Percentiles rank a stretch among this genome's conserved stretches.
These are phyloP conservation scores for Tetrapyrgos nigripes DNA, from an alignment of 1,284 basidiomycete species.

Conservation along the genomic window DNA sequence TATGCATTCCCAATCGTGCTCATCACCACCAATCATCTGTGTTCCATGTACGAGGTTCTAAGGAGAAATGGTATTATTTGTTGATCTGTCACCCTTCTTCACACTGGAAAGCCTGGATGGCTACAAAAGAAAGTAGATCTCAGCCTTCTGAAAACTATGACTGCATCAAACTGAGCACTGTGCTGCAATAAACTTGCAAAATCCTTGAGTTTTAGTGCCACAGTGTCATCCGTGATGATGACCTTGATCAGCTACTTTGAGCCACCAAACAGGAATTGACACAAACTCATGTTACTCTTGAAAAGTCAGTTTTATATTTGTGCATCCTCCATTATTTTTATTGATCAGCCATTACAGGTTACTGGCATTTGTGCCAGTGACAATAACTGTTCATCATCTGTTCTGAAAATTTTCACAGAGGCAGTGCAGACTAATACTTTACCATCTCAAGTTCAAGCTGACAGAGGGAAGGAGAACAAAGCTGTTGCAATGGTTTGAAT, in stretches of 20 bases:
- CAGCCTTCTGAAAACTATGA: background rate
- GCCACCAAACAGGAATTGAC: conserved; percentile 32
- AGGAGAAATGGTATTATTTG: no score
- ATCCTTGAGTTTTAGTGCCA: background rate
- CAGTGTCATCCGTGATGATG: background rate
- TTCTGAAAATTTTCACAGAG: conserved; percentile 2
- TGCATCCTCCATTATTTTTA: background rate
- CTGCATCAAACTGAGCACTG: background rate
- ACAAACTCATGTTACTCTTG: conserved; percentile 53
- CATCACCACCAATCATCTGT: no score
- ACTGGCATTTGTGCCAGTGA: conserved; percentile 14
- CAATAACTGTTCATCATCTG: conserved; percentile 11
- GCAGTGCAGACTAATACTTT: conserved; percentile 1
- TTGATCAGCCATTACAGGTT: background rate
- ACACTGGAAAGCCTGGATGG: background rate
- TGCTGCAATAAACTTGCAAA: background rate
- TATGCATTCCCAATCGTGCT: no score
- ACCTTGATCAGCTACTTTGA: background rate
- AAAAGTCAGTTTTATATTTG: conserved; percentile 29
- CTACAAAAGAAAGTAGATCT: background rate
- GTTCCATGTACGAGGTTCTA: no score
- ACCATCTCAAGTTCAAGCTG: conserved; percentile 9
- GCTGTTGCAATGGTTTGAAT: conserved; percentile 31
- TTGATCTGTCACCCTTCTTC: background rate
- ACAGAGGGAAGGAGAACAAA: conserved; percentile 20